Percentiles rank a stretch among this genome's conserved stretches.
Evolutionary conservation across 2,329 filamentous ascomycete species (phyloP).

Genomic region (Geosmithia putterillii): DNA sequence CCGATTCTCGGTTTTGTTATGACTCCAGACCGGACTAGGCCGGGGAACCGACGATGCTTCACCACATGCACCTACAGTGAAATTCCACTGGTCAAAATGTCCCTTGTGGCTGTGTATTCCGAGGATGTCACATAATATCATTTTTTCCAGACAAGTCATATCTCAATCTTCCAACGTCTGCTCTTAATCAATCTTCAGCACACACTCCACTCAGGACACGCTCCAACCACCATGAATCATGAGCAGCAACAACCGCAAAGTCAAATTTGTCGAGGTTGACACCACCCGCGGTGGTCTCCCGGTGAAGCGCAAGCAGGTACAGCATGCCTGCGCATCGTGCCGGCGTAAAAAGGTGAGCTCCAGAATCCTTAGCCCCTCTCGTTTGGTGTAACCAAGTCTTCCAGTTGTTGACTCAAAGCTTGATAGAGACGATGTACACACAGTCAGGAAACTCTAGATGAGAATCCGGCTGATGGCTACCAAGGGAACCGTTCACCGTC

Average conservation of each 20-base stretch:
- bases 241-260: constrained; percentile 8
- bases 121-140: not conserved
- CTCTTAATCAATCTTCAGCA: not conserved
- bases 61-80: not conserved
- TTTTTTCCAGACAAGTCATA: no score
- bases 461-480: constrained; percentile 4
- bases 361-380: not conserved
- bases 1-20: not conserved
- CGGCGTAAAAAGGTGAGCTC: constrained; percentile 37
- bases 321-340: constrained; percentile 43
- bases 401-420: constrained; percentile 1
- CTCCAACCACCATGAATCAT: not conserved
- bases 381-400: not conserved
- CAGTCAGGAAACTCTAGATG: constrained; percentile 19
- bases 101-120: not conserved
- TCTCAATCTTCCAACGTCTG: not conserved
- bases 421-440: constrained; percentile 31
- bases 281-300: constrained; percentile 34
- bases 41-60: not conserved
- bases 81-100: not conserved
- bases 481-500: constrained; percentile 2
- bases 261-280: constrained; percentile 47
- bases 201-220: not conserved
- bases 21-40: not conserved
- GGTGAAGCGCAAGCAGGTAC: constrained; percentile 46